Conservation (phyloP, 495 filamentous ascomycete species). For the Penicillium roqueforti region DNA sequence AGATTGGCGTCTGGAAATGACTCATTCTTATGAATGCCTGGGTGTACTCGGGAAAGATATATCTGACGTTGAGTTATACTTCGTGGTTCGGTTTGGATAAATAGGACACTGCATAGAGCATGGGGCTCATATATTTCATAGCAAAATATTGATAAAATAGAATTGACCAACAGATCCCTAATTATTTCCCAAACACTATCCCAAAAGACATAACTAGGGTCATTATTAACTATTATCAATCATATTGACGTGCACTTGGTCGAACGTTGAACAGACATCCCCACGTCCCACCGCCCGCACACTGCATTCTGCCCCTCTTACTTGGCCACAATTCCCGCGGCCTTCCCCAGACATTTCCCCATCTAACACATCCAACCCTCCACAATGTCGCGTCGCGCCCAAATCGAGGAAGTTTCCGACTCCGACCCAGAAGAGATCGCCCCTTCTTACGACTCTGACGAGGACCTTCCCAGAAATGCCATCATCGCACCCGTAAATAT, state of each 20-base stretch:
- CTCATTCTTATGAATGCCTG: too few relatives aligned
- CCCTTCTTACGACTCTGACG: conserved; percentile 59
- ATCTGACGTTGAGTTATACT: too few relatives aligned
- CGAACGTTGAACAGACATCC: neutral
- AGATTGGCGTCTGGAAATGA: too few relatives aligned
- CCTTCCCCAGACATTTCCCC: conserved; percentile 2
- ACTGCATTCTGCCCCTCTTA: conserved; percentile 7
- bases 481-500: conserved; percentile 37
- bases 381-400: conserved; percentile 73
- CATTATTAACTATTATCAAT: too few relatives aligned
- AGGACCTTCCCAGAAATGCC: conserved; percentile 35
- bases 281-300: conserved; percentile 16
- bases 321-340: conserved; percentile 18
- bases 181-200: too few relatives aligned
- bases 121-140: too few relatives aligned
- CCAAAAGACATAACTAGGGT: too few relatives aligned
- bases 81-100: neutral
- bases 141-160: too few relatives aligned
- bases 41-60: too few relatives aligned
- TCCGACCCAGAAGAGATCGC: conserved; percentile 72
- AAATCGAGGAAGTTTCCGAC: conserved; percentile 85
- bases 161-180: too few relatives aligned
- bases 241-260: neutral
- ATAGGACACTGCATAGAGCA: neutral
- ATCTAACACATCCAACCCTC: neutral